Conservation (phyloP, 108 stramenopile species). For the Skeletonema menzelii region DNA sequence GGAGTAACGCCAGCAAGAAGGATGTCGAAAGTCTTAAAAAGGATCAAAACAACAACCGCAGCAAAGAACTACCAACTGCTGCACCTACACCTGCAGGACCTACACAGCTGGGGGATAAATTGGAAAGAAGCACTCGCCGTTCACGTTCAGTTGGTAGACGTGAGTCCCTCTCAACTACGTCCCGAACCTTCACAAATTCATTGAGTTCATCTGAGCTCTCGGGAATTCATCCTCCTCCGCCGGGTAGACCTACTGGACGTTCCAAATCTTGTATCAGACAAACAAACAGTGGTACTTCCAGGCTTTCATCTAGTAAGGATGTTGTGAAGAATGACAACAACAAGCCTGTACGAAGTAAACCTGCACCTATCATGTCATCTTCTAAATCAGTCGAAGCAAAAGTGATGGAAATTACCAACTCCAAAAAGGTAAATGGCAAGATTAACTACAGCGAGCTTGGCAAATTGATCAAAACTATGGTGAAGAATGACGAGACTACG, state of each 20-base stretch:
- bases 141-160: not conserved
- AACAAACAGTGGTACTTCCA: not conserved
- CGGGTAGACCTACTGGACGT: not conserved
- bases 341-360: not conserved
- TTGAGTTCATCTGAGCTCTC: not conserved
- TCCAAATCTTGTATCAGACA: not conserved
- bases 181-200: not conserved
- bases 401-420: not conserved
- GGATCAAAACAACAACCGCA: not conserved
- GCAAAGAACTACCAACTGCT: not conserved
- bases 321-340: not conserved
- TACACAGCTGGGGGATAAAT: not conserved
- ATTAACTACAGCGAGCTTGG: not conserved
- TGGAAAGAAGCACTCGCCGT: not conserved
- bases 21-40: not conserved
- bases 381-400: not conserved
- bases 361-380: not conserved
- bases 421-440: not conserved
- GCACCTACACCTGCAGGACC: not conserved
- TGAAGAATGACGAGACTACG: not conserved
- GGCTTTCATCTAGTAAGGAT: not conserved
- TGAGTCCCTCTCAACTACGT: not conserved
- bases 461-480: not conserved
- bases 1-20: not conserved
- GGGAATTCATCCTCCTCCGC: not conserved